Percentiles rank a stretch among this genome's conserved stretches.
These are phyloP conservation scores for Aureobasidium sp. DNA, from an alignment of 2,329 filamentous ascomycete genomes.

Conservation along the genomic window DNA sequence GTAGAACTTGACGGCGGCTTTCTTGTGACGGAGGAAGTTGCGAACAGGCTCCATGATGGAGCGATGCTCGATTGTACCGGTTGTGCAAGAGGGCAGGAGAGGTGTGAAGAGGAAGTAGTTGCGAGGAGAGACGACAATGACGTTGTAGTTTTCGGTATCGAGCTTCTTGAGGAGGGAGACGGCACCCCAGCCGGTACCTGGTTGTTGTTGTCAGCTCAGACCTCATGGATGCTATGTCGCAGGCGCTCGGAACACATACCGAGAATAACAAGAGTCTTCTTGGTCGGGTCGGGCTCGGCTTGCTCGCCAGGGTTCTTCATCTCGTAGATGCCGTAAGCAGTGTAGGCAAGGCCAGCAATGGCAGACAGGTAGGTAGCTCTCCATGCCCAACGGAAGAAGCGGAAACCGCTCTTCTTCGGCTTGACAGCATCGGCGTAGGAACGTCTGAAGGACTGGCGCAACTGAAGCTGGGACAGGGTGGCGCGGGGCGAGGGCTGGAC, in stretches of 20 bases:
- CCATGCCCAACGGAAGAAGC: constrained; percentile 72
- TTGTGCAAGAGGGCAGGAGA: constrained; percentile 92
- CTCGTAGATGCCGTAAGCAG: constrained; percentile 74
- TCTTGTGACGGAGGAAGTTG: constrained; percentile 92
- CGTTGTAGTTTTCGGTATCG: constrained; percentile 98
- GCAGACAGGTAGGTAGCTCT: constrained; percentile 69
- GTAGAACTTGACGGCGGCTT: constrained; percentile 88
- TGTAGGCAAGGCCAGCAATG: constrained; percentile 59
- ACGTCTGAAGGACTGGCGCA: constrained; percentile 21
- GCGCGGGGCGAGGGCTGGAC: constrained; percentile 2
- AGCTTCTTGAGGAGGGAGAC: constrained; percentile 97
- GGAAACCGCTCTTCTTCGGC: constrained; percentile 49
- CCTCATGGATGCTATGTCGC: not conserved
- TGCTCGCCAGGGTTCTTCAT: constrained; percentile 77
- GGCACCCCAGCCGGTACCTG: constrained; percentile 93
- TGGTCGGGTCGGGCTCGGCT: constrained; percentile 66
- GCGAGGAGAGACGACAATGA: constrained; percentile 91
- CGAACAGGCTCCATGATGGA: constrained; percentile 99
- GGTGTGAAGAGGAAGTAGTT: constrained; percentile 99
- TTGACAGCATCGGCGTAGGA: constrained; percentile 23
- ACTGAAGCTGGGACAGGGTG: constrained; percentile 10
- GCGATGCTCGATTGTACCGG: constrained; percentile 94
- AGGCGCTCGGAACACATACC: constrained; percentile 46
- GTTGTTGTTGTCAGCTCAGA: constrained; percentile 17
- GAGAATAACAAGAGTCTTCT: constrained; percentile 95